These are phyloP conservation scores for Sanguinoderma infundibulare DNA, from an alignment of 1,284 basidiomycete genomes.

Conservation along the genomic window DNA sequence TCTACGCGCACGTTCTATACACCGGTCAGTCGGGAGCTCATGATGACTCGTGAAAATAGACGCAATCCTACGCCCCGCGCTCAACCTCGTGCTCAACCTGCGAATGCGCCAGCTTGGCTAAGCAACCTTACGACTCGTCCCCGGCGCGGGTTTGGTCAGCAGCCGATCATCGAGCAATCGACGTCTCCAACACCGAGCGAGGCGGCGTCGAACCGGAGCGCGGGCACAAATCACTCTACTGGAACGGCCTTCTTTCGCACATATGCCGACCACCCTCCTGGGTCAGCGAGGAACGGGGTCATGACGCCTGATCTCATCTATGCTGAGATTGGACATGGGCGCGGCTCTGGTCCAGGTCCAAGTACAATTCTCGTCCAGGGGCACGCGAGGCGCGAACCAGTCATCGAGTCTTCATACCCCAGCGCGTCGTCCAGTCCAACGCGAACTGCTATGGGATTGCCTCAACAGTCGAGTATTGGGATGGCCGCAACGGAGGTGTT, in stretches of 20 bases:
- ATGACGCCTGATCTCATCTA: constrained; percentile 75
- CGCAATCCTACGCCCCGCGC: constrained; percentile 26
- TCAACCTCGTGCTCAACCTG: constrained; percentile 18
- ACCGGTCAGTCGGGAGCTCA: constrained; percentile 19
- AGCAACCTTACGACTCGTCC: constrained; percentile 35
- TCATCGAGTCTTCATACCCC: constrained; percentile 22
- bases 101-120: constrained; percentile 18
- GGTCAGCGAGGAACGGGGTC: constrained; percentile 53
- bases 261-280: constrained; percentile 50
- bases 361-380: constrained; percentile 28
- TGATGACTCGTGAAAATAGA: constrained; percentile 29
- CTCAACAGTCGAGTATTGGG: constrained; percentile 14
- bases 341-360: constrained; percentile 46
- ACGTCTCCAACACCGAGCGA: constrained; percentile 64
- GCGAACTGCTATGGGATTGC: constrained; percentile 12
- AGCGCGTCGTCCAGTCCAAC: constrained; percentile 21
- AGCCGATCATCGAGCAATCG: constrained; percentile 65
- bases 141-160: constrained; percentile 51
- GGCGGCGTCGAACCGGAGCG: constrained; percentile 57
- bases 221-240: constrained; percentile 55
- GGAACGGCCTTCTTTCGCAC: constrained; percentile 64
- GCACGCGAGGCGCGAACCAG: constrained; percentile 19
- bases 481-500: constrained; percentile 23
- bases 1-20: not conserved
- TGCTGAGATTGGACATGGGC: constrained; percentile 78